Evolutionary conservation across 306 rosid species (phyloP), one percentile per base, ranked within the genome.

Genomic region (Acmispon strigosus): DNA sequence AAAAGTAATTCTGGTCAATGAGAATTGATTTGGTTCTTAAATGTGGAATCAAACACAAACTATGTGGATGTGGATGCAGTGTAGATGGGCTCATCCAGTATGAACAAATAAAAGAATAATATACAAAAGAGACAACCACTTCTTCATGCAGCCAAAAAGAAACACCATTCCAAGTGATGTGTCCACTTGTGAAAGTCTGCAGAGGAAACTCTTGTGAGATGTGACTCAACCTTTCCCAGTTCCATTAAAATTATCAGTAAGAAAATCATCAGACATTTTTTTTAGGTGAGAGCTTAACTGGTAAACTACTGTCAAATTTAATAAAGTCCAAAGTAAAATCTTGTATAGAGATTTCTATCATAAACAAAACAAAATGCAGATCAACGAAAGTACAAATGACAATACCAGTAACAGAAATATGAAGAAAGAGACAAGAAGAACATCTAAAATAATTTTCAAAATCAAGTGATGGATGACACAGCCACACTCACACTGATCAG

Each of bases 121-220:
- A 76, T 42, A 12, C 76, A 41, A 32, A 69, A 69, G 78, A 80
- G 83, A 85, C 85, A 82, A 77, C 61, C 24, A 70, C 73, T 70
- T 82, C 77, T 70, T 74, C 52, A 44, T 74, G 58, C 65, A 27
- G 70, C 79, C 79, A 70, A 70, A 82, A 85, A 77, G 81, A 82
- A 77, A 65, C 75, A 72, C 75, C 20, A 62, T 18, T 22, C 8
- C 10, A 59, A 4, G n/a, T 8, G n/a, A 27, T 59, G 10, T 29
- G 13, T 44, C 7, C 45, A 58, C 19, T 45, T 58, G 47, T 41
- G 45, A 36, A 11, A 17, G 24, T 22, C 24, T 22, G 24, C 24
- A 22, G 24, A 22, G 24, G 24, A 22, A 22, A 22, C 32, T 27
- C 32, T 27, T 27, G 32, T n/a, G n/a, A n/a, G n/a, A n/a, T n/a